These are phyloP conservation scores for Calonectria pteridis DNA, from an alignment of 2,329 filamentous ascomycete genomes.

Conservation along the genomic window DNA sequence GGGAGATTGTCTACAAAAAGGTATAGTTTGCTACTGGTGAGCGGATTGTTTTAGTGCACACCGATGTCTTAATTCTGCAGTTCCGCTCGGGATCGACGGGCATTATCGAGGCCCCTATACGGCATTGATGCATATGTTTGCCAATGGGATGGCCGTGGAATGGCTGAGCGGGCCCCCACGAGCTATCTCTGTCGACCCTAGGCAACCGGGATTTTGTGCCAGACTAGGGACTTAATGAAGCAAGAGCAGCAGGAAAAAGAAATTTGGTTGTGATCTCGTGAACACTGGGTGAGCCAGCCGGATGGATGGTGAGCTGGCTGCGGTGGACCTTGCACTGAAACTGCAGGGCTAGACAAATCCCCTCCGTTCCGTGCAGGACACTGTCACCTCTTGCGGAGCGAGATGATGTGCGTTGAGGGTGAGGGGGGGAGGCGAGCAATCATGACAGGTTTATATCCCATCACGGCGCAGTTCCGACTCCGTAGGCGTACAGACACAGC, in stretches of 20 bases:
- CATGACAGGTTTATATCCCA: constrained; percentile 8
- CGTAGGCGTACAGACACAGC: constrained; percentile 5
- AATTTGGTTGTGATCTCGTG: constrained; percentile 27
- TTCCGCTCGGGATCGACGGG: constrained; percentile 8
- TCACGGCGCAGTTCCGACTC: not conserved
- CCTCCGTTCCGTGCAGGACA: constrained; percentile 9
- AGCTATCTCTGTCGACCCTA: not conserved
- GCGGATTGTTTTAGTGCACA: constrained; percentile 39
- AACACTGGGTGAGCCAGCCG: constrained; percentile 22
- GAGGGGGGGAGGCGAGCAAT: not conserved
- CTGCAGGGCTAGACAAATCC: constrained; percentile 10
- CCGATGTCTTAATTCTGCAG: constrained; percentile 36
- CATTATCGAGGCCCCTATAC: constrained; percentile 18
- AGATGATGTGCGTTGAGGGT: not conserved
- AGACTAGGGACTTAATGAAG: constrained; percentile 21
- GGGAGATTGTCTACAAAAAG: constrained; percentile 27
- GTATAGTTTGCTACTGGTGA: constrained; percentile 27
- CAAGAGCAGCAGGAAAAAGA: constrained; percentile 20
- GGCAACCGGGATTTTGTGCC: constrained; percentile 28
- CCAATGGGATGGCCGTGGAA: constrained; percentile 22
- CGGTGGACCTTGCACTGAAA: constrained; percentile 19
- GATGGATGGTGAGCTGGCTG: constrained; percentile 1
- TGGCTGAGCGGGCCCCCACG: constrained; percentile 17
- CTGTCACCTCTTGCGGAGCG: constrained; percentile 8
- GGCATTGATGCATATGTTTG: constrained; percentile 27